A percentile compares a stretch with the other conserved stretches of the same genome.
Evolutionary conservation across 2,329 filamentous ascomycete species (phyloP).

Genomic region (Aphanoascus verrucosus): DNA sequence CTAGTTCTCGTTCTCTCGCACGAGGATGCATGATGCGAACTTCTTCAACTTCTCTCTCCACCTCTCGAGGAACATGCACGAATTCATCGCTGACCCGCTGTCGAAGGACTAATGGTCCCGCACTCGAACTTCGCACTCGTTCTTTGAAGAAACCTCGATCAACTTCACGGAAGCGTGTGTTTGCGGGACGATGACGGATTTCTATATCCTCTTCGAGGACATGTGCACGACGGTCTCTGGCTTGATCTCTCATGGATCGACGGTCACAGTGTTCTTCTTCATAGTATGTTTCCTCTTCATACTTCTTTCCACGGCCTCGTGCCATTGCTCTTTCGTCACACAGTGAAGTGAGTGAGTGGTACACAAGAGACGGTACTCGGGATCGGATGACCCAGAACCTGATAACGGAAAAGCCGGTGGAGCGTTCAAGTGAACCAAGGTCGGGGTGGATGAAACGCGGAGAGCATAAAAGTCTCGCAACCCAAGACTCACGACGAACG

Average conservation of each 20-base stretch:
- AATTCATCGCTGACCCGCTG: conserved; percentile 22
- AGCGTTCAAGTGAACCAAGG: neutral
- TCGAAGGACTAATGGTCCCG: conserved; percentile 24
- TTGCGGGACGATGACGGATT: conserved; percentile 26
- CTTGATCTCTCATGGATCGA: conserved; percentile 11
- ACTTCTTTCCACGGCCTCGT: conserved; percentile 15
- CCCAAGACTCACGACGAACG: neutral
- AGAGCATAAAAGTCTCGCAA: neutral
- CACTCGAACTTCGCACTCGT: conserved; percentile 24
- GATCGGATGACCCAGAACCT: neutral
- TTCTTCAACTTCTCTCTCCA: conserved; percentile 19
- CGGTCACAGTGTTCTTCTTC: conserved; percentile 20
- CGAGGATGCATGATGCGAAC: conserved; percentile 7
- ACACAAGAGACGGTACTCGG: neutral
- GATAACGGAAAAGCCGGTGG: conserved; percentile 1
- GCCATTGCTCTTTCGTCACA: neutral
- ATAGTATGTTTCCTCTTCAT: conserved; percentile 25
- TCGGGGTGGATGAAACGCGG: no score
- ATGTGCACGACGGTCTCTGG: conserved; percentile 20
- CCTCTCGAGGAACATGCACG: conserved; percentile 18
- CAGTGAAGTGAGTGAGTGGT: neutral
- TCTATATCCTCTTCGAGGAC: conserved; percentile 24
- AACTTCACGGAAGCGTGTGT: conserved; percentile 35
- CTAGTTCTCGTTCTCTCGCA: conserved; percentile 17
- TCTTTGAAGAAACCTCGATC: conserved; percentile 27